These are phyloP conservation scores for Raphanus raphanistrum DNA, from an alignment of 345 rosid species.

Conservation along the genomic window DNA sequence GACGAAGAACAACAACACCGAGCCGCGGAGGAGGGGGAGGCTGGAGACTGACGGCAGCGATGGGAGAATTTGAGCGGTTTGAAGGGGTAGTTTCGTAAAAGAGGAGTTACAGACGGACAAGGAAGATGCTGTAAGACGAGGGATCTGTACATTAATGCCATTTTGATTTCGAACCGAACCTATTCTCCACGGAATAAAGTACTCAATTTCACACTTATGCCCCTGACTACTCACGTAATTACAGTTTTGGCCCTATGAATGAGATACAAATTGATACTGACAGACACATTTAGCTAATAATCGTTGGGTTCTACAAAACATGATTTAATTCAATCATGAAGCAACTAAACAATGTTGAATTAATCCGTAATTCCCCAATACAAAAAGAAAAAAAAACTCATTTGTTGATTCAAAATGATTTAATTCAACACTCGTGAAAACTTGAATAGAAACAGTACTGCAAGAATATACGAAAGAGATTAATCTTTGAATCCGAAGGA, in stretches of 20 bases:
- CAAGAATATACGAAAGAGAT: too few species aligned
- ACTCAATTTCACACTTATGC: background rate
- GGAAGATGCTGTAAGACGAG: slow-evolving; percentile 22
- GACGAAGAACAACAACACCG: slow-evolving; percentile 28
- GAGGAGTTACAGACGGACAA: slow-evolving; percentile 9
- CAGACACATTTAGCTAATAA: too few species aligned
- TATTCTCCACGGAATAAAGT: background rate
- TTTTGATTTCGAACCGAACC: background rate
- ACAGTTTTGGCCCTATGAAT: background rate
- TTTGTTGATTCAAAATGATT: too few species aligned
- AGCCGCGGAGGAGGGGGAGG: slow-evolving; percentile 17
- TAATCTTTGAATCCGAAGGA: too few species aligned
- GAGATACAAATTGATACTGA: too few species aligned
- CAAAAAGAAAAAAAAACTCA: too few species aligned
- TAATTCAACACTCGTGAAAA: too few species aligned
- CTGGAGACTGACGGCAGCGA: slow-evolving; percentile 18
- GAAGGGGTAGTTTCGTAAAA: slow-evolving; percentile 39
- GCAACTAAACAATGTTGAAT: slow-evolving; percentile 14
- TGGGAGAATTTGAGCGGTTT: slow-evolving; percentile 28
- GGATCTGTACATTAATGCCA: slow-evolving; percentile 46
- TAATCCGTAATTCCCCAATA: background rate
- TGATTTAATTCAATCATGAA: background rate
- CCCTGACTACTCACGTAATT: background rate
- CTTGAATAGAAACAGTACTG: too few species aligned
- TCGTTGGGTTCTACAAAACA: too few species aligned